These are phyloP conservation scores for Hyphochytrium catenoides DNA, from an alignment of 352 stramenopile species.

Conservation along the genomic window DNA sequence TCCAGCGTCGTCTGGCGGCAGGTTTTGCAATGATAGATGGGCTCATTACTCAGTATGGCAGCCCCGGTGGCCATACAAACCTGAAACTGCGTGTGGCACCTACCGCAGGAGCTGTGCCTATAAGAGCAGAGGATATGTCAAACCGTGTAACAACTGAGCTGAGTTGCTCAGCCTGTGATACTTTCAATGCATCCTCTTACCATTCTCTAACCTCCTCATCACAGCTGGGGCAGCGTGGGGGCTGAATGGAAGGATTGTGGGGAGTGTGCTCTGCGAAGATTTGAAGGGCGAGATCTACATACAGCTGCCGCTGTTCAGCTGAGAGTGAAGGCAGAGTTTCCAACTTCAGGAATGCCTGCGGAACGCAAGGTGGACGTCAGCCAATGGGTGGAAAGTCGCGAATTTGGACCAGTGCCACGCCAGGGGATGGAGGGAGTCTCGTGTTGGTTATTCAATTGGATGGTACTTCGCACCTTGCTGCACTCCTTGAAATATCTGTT, in stretches of 20 bases:
- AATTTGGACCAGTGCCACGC: too few species aligned
- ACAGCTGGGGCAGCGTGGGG: conserved; percentile 48
- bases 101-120: conserved; percentile 43
- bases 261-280: conserved; percentile 55
- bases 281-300: conserved; percentile 43
- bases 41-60: conserved; percentile 34
- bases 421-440: too few species aligned
- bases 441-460: too few species aligned
- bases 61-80: conserved; percentile 47
- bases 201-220: conserved; percentile 54
- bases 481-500: conserved; percentile 70
- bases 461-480: conserved; percentile 16
- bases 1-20: conserved; percentile 67
- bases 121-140: too few species aligned
- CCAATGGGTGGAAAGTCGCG: too few species aligned
- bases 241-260: conserved; percentile 43
- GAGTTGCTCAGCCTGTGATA: too few species aligned
- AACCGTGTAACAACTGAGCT: too few species aligned
- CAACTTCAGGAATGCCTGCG: conserved; percentile 68
- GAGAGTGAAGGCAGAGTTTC: conserved; percentile 38
- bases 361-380: background rate
- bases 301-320: conserved; percentile 26
- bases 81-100: conserved; percentile 38
- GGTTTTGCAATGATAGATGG: conserved; percentile 43
- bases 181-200: too few species aligned